phyloP scores from a whole-genome alignment of 2,329 filamentous ascomycete species.

The Hawksworthiomyces lignivorus region DNA sequence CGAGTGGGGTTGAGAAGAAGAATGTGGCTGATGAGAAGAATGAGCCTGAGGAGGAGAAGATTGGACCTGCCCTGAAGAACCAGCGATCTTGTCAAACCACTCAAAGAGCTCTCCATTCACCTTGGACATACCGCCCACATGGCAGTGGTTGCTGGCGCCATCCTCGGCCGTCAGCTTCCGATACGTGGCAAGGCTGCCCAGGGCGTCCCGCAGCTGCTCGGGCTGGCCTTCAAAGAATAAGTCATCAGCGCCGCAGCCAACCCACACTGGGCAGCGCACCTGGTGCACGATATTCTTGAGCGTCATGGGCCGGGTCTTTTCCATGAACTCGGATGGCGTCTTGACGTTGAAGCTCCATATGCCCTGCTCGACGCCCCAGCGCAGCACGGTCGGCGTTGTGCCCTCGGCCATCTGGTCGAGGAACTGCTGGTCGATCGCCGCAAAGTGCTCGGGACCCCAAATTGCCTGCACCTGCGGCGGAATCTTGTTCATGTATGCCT shows the following conservation, averaged over 20 bases:
- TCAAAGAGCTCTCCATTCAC: slow-evolving; percentile 16
- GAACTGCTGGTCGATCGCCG: slow-evolving; percentile 5
- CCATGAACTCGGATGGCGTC: slow-evolving; percentile 7
- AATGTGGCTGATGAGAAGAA: too few species aligned
- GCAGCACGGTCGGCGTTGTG: slow-evolving; percentile 2
- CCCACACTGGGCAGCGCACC: slow-evolving; percentile 9
- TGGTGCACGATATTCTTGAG: slow-evolving; percentile 5
- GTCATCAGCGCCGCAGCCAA: slow-evolving; percentile 6
- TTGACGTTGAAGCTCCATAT: slow-evolving; percentile 26
- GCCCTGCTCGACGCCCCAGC: slow-evolving; percentile 28
- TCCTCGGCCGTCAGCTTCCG: slow-evolving; percentile 13
- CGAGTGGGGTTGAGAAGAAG: too few species aligned
- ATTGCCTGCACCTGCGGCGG: not conserved
- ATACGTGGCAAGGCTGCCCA: slow-evolving; percentile 16
- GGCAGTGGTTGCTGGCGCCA: slow-evolving; percentile 18
- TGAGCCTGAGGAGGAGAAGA: too few species aligned
- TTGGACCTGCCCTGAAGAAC: too few species aligned
- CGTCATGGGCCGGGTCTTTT: slow-evolving; percentile 6
- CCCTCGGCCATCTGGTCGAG: not conserved
- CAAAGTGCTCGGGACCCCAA: not conserved
- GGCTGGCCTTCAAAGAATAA: slow-evolving; percentile 14
- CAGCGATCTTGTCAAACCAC: slow-evolving; percentile 18
- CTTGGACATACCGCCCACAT: slow-evolving; percentile 15
- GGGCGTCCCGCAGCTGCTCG: slow-evolving; percentile 13
- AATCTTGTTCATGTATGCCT: slow-evolving; percentile 10